Conservation (phyloP, 805 yeast species). For the Wickerhamomyces canadensis region DNA sequence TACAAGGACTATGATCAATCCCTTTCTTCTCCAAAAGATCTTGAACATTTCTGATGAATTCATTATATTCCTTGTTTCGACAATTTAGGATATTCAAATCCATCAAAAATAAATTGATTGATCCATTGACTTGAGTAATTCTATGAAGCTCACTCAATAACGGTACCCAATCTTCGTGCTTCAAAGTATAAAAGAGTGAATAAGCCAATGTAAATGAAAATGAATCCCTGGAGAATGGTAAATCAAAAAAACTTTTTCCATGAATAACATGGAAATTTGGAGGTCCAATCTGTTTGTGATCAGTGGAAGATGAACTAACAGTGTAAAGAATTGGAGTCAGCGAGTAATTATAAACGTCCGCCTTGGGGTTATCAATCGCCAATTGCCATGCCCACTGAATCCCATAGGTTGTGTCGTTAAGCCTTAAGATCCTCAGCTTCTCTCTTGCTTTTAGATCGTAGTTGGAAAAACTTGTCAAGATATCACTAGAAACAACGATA, state of each 20-base stretch:
- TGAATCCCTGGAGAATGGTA: conserved; percentile 18
- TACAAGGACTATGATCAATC: conserved; percentile 24
- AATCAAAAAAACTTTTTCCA: conserved; percentile 12
- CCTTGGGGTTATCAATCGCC: conserved; percentile 20
- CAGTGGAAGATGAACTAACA: conserved; percentile 4
- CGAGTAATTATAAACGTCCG: conserved; percentile 16
- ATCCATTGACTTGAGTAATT: conserved; percentile 15
- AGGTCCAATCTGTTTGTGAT: conserved; percentile 17
- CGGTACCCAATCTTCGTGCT: conserved; percentile 19
- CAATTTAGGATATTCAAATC: conserved; percentile 20
- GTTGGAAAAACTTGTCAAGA: conserved; percentile 18
- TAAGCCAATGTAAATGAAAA: conserved; percentile 17
- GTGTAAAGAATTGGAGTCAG: conserved; percentile 12
- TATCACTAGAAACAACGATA: conserved; percentile 5
- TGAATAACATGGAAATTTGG: conserved; percentile 16
- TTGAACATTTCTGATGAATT: conserved; percentile 12
- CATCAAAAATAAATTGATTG: conserved; percentile 13
- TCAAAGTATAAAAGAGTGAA: conserved; percentile 16
- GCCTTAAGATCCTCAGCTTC: conserved; percentile 10
- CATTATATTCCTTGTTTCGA: conserved; percentile 7
- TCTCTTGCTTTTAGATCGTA: conserved; percentile 12
- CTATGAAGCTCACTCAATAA: conserved; percentile 15
- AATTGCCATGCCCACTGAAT: conserved; percentile 23
- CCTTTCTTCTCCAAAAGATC: conserved; percentile 10
- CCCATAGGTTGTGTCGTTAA: conserved; percentile 11